Evolutionary conservation across 352 stramenopile species (phyloP), one percentile per base, ranked within the genome.

Genomic region (Pythium brachiatum): DNA sequence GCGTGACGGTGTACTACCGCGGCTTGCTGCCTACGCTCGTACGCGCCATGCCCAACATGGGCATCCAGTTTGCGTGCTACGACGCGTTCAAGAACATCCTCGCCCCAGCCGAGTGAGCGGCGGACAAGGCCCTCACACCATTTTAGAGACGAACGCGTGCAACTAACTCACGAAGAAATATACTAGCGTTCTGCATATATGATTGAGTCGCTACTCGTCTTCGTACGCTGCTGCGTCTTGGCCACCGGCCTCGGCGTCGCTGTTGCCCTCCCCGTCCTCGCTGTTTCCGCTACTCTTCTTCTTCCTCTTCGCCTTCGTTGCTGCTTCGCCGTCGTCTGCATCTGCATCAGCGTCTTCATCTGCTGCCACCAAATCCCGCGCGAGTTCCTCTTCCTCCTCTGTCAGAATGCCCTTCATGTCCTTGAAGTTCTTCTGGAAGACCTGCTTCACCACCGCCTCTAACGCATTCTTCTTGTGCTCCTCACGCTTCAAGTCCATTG

Each of bases 61-160:
- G 81, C 44, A 87, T 96, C 53, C 87, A 96, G 68, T 96, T 96
- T 53, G 82, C 82, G 23, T 89, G 78, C 48, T 96, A 96, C 74
- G 87, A 96, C 60, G 72, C 86, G 21, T 73, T 92, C 68, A 90
- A 88, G 60, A 36, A 31, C 26, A 43, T 70, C 21, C 57, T 70
- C 34, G 57, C 66, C 57, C 64, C 64, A 18, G 36, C 47, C 4
- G 44, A 47, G 20, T 62, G 26, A 57, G 25, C 29, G 23, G 25
- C 51, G 11, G 51, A 57, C 12, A 9, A 29, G 15, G 21, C 20
- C 32, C 26, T 48, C 48, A 18, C 15, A 55, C 53, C 53, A 27
- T 53, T 52, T 41, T 60, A 26, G 12, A 23, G 39, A 52, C 26
- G 38, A 32, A 41, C 47, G 52, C 60, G 36, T 62, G 31, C 48